Evolutionary conservation across 139 green algal species (phyloP), one percentile per base, ranked within the genome.

Genomic region (Penium margaritaceum): DNA sequence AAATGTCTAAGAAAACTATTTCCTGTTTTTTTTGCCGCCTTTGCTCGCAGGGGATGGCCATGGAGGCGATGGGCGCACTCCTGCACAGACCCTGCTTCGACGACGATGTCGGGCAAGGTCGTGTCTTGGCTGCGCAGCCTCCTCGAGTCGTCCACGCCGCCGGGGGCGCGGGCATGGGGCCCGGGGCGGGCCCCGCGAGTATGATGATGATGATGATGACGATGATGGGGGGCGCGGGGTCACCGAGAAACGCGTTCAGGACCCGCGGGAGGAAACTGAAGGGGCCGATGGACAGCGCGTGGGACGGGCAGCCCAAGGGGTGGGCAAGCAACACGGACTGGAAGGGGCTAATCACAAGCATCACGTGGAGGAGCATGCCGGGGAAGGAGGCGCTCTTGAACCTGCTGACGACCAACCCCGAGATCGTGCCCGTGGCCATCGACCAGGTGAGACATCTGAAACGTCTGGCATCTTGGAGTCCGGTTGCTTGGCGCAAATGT

Each of bases 391-490:
- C 84, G 6, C 82, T 92, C 15, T 53, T 69, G 24, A 85, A 92
- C 64, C 60, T 91, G 39, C 66, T 92, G 53, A 61, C 63, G 19
- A 75, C 77, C 53, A 92, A 92, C 57, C 68, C 51, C 7, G 78
- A 88, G 19, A 43, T 90, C 34, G 70, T 88, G 5, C n/a, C 72
- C 1, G 65, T 77, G 24, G 90, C 72, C 71, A 72, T 81, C 29
- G 69, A 81, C 69, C 73, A 76, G 68, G 68, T 96, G 36, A n/a
- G n/a, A n/a, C n/a, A n/a, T n/a, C n/a, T n/a, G n/a, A n/a, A n/a
- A n/a, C n/a, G n/a, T n/a, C n/a, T n/a, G n/a, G n/a, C n/a, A n/a
- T n/a, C n/a, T n/a, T n/a, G n/a, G n/a, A n/a, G n/a, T n/a, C n/a
- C n/a, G n/a, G n/a, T n/a, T n/a, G n/a, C n/a, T n/a, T n/a, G n/a